Conservation (phyloP, 495 filamentous ascomycete genomes). For the Annulohypoxylon bovei region DNA sequence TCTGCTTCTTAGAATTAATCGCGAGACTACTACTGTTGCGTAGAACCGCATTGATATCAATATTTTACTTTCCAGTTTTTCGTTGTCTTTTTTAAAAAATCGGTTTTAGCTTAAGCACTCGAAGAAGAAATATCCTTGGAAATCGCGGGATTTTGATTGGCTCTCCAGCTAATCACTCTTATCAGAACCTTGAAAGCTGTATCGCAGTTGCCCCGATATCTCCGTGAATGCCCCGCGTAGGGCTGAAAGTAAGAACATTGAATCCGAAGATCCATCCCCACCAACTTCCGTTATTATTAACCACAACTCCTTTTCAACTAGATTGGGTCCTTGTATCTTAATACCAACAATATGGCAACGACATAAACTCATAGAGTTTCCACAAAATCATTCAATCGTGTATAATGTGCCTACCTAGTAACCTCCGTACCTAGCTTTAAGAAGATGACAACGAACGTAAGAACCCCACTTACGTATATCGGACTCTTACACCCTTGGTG, state of each 20-base stretch:
- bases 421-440: too few relatives aligned
- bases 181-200: neutral
- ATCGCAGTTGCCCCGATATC: neutral
- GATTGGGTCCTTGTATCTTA: too few relatives aligned
- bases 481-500: too few relatives aligned
- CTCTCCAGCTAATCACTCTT: neutral
- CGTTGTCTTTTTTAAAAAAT: neutral
- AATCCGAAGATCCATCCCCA: neutral
- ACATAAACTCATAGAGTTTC: too few relatives aligned
- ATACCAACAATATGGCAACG: too few relatives aligned
- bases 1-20: slow-evolving; percentile 6
- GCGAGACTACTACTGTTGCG: neutral
- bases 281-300: neutral
- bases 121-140: neutral
- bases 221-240: neutral
- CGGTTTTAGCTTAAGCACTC: neutral
- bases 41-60: slow-evolving; percentile 14
- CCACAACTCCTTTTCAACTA: neutral
- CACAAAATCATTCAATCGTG: too few relatives aligned
- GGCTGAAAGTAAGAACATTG: neutral
- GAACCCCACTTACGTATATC: too few relatives aligned
- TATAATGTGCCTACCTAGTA: too few relatives aligned
- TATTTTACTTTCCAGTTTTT: slow-evolving; percentile 7
- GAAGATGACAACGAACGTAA: too few relatives aligned
- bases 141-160: neutral